Base-by-base conservation (phyloP, 305 asterid species). In the Petunia hybrid region DNA sequence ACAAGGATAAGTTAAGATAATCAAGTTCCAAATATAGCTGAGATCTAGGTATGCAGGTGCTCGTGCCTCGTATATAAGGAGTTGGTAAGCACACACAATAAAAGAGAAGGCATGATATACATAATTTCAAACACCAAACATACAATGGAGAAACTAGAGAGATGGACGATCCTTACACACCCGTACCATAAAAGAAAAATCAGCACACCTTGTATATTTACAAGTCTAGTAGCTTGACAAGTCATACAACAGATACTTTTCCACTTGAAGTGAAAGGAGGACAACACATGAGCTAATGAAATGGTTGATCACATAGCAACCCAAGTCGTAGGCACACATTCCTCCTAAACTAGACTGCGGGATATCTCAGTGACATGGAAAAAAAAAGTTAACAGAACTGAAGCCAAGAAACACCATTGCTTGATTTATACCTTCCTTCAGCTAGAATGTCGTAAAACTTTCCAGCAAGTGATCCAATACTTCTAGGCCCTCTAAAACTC, bases 361-460 rank as follows among this genome's bases (percentile, higher is more conserved):
- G 59, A 45, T 45, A 70, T 69, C 59, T 46, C 77, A 70, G 40
- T 22, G 60, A 46, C 77, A 70, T 13, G 77, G 41, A 70, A 70
- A 22, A 46, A 31, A 46, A 70, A 59, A 45, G 60, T 31, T 22
- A 31, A 41, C 5, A 8, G 10, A 45, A 3, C 10, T 31, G 77
- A 31, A 48, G 61, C 6, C 77, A 3, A 48, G 42, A 71, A 71
- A 71, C 77, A 70, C 12, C 35, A 48, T 41, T 71, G 61, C 60
- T 31, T 48, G 14, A 35, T 46, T 70, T 9, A 31, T 43, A 12
- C 45, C 36, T 48, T 7, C 62, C 3, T 70, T 69, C 5, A 22
- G 41, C 78, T 48, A 48, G 62, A 48, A 71, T 46, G 7, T 12
- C 31, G 39, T 48, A 48, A 48, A 31, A 10, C 77, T 46, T 71